phyloP scores from a whole-genome alignment of 192 early-diverging fungal genomes.

The Backusella macrospora region DNA sequence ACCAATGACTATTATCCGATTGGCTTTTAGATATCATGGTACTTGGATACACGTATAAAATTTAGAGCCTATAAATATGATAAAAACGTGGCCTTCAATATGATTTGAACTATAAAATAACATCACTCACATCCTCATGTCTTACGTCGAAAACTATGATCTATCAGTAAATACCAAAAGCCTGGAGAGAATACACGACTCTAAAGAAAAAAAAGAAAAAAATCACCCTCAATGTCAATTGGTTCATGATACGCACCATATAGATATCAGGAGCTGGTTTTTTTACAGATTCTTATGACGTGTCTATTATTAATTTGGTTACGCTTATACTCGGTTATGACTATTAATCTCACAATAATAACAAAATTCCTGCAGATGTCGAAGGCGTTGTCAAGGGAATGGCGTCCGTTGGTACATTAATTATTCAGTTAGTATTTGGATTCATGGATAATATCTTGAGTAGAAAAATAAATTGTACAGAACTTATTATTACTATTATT shows the following conservation, averaged over 20 bases:
- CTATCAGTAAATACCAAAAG: neutral
- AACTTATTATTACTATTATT: constrained; percentile 86
- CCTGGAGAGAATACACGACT: neutral
- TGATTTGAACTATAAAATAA: too few relatives aligned
- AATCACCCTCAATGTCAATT: constrained; percentile 15
- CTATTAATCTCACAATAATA: constrained; percentile 54
- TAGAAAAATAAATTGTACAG: constrained; percentile 79
- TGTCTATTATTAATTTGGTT: constrained; percentile 88
- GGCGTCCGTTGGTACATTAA: constrained; percentile 75
- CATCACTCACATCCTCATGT: too few relatives aligned
- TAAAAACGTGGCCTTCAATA: too few relatives aligned
- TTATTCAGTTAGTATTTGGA: constrained; percentile 85
- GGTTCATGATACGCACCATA: constrained; percentile 68
- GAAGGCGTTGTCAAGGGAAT: constrained; percentile 82
- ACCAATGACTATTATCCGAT: too few relatives aligned
- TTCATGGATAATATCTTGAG: constrained; percentile 81
- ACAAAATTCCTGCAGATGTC: constrained; percentile 62
- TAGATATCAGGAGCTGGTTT: constrained; percentile 71
- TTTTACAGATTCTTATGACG: constrained; percentile 90
- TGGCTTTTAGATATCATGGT: too few relatives aligned
- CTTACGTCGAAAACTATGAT: neutral
- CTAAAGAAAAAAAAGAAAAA: constrained; percentile 9
- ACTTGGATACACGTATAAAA: too few relatives aligned
- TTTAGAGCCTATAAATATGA: too few relatives aligned
- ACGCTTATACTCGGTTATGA: constrained; percentile 78